A percentile compares a stretch with the other conserved stretches of the same genome.
These are phyloP conservation scores for Mycogone perniciosa DNA, from an alignment of 2,329 filamentous ascomycete species.

Conservation along the genomic window DNA sequence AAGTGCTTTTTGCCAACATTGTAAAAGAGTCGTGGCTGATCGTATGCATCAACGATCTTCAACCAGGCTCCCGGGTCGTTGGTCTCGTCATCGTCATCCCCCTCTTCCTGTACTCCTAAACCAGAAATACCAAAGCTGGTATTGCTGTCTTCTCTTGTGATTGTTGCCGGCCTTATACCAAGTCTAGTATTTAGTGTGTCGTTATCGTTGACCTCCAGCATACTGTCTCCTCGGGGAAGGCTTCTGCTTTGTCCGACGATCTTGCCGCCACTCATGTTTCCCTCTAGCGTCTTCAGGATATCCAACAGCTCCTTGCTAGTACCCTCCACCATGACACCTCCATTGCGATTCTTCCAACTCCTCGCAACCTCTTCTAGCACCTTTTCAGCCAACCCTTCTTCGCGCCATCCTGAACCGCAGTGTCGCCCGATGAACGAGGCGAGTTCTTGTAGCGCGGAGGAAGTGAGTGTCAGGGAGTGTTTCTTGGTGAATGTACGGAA, in stretches of 20 bases:
- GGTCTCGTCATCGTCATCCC: constrained; percentile 52
- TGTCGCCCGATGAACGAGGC: constrained; percentile 87
- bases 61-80: constrained; percentile 76
- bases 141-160: constrained; percentile 55
- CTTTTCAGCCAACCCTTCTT: constrained; percentile 86
- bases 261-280: constrained; percentile 81
- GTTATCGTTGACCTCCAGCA: constrained; percentile 50
- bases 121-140: constrained; percentile 57
- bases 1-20: constrained; percentile 85
- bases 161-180: constrained; percentile 40
- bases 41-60: constrained; percentile 74
- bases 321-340: constrained; percentile 87
- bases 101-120: constrained; percentile 46
- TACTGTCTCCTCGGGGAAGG: constrained; percentile 52
- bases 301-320: constrained; percentile 66
- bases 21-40: constrained; percentile 74
- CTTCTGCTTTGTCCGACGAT: constrained; percentile 48
- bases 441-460: constrained; percentile 75
- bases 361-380: constrained; percentile 88
- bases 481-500: constrained; percentile 98
- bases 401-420: constrained; percentile 93
- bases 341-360: constrained; percentile 84
- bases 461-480: constrained; percentile 86
- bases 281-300: constrained; percentile 78
- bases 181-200: constrained; percentile 50